Base-by-base conservation (phyloP, 495 filamentous ascomycete genomes). In the Neurospora cerealis region DNA sequence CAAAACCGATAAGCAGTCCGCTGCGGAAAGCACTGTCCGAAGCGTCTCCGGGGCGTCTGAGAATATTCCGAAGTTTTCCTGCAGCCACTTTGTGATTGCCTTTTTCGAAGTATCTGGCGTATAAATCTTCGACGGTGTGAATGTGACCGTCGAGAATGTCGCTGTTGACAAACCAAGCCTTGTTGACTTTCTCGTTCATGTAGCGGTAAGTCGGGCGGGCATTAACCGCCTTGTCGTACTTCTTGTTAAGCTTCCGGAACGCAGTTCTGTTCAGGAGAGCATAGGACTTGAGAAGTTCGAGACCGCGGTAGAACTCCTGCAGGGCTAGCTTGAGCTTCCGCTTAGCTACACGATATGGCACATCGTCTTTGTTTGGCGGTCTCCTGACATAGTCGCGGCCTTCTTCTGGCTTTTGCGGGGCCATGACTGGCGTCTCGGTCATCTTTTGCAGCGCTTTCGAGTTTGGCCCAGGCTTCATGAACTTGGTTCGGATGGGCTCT, bases 211-310 rank as follows among this genome's bases (percentile, higher is more conserved):
- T 88, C 3, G 93, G 92, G 36, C 90, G 88, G 69, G 93, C 89
- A 75, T 95, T 89, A 71, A 93, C 88, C 7, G 90, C 88, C 81
- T 98, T 98, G 84, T 99, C 95, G 77, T 94, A 98, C 83, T 99
- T 99, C 83, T 99, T 99, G 82, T 96, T 98, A 79, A 99, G 94
- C 80, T 99, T 99, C 9, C 95, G 92, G 74, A 98, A 98, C 2
- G 94, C 96, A 3, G 93, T 96, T 69, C 92, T 87, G 78, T 99
- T 99, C 17, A 97, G 84, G 24, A 94, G 86, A 7, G 93, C 91
- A 78, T 96, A 99, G 0, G 92, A 92, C 82, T 97, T 97, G 28
- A 99, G 82, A 21, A 98, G 86, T 80, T 99, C 96, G 4, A 98
- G 86, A 8, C 93, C 91, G 39, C 95, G 90, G 80, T 99, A 97